A percentile compares a stretch with the other conserved stretches of the same genome.
Evolutionary conservation across 768 basidiomycete genomes (phyloP).

Genomic region (Russula abietina): DNA sequence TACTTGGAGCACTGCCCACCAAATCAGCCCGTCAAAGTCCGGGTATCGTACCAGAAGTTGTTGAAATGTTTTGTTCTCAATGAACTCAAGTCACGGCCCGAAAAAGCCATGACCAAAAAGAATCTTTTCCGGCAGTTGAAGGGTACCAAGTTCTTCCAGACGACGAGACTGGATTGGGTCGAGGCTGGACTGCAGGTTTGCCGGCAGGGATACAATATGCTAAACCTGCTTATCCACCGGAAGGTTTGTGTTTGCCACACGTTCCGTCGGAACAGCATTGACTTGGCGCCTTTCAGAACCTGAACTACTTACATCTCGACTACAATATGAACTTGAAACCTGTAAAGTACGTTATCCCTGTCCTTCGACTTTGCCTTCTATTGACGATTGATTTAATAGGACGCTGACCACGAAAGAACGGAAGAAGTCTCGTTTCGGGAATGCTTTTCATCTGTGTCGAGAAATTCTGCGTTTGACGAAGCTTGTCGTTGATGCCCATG

Average conservation of each 20-base stretch:
- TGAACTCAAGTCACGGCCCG: slow-evolving; percentile 78
- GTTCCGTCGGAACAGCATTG: neutral
- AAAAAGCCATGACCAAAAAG: slow-evolving; percentile 98
- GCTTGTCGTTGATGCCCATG: slow-evolving; percentile 97
- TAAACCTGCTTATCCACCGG: slow-evolving; percentile 96
- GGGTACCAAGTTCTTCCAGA: slow-evolving; percentile 99
- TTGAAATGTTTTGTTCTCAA: slow-evolving; percentile 95
- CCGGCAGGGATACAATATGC: slow-evolving; percentile 98
- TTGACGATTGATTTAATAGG: slow-evolving; percentile 39
- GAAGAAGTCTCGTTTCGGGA: slow-evolving; percentile 99
- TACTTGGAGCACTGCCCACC: slow-evolving; percentile 98
- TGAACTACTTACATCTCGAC: slow-evolving; percentile 92
- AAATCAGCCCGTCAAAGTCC: slow-evolving; percentile 92
- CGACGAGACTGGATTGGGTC: slow-evolving; percentile 96
- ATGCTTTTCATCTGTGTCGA: slow-evolving; percentile 96
- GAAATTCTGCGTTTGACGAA: slow-evolving; percentile 97
- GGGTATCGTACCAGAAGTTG: slow-evolving; percentile 98
- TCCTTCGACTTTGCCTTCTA: neutral
- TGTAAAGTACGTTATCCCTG: slow-evolving; percentile 52
- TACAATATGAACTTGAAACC: slow-evolving; percentile 99
- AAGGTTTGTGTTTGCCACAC: slow-evolving; percentile 48
- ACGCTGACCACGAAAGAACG: slow-evolving; percentile 98
- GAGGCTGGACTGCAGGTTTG: slow-evolving; percentile 98
- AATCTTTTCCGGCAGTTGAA: slow-evolving; percentile 93
- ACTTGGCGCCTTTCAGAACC: slow-evolving; percentile 46